Evolutionary conservation across 176 grass and related monocot genomes (phyloP).

Genomic region (Carex parvula): DNA sequence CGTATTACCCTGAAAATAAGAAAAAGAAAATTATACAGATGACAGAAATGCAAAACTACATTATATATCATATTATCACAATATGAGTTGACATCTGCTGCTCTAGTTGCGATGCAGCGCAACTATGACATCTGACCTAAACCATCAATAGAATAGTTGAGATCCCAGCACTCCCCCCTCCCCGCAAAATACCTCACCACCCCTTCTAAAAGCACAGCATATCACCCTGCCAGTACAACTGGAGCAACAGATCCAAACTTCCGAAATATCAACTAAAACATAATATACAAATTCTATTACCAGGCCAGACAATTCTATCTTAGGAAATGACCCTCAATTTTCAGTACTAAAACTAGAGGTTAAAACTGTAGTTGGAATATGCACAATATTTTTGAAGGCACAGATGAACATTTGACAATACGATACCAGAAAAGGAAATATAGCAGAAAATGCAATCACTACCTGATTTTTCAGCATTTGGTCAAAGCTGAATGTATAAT

Average conservation of each 20-base stretch:
- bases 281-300: background rate
- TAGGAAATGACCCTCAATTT: background rate
- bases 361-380: background rate
- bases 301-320: background rate
- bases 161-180: too few species aligned
- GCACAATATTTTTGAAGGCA: background rate
- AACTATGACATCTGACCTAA: background rate
- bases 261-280: background rate
- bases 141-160: background rate
- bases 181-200: too few species aligned
- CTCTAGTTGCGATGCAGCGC: background rate
- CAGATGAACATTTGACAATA: background rate
- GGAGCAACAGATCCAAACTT: background rate
- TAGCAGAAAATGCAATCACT: background rate
- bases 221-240: background rate
- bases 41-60: background rate
- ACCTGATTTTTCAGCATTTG: slow-evolving; percentile 98
- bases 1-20: slow-evolving; percentile 72
- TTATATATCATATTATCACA: background rate
- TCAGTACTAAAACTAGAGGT: background rate
- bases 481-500: slow-evolving; percentile 96
- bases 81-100: background rate
- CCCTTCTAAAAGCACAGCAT: background rate
- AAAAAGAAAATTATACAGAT: slow-evolving; percentile 17
- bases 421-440: background rate